Base-by-base conservation (phyloP, 306 rosid species). In the Sphenostylis stenocarpa region DNA sequence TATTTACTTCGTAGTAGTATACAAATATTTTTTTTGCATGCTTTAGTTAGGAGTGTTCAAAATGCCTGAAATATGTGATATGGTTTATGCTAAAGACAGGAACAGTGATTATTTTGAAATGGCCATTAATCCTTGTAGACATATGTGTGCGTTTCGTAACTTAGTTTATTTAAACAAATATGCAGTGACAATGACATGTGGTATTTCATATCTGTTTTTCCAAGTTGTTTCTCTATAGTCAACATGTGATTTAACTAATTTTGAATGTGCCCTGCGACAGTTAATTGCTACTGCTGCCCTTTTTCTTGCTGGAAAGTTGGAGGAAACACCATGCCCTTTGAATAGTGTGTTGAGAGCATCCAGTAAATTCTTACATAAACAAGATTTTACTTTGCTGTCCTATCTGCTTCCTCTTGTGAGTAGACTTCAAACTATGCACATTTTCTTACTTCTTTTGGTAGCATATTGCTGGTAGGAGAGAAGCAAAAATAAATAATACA, bases 281-380 rank as follows among this genome's bases (percentile, higher is more conserved):
- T 77, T 91, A 87, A 87, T 91, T 82, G 87, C 94, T 44, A 87
- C 92, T 48, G 86, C 92, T 61, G 80, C 90, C n/a, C 88, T 91
- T 63, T 91, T 91, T 83, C 94, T 91, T 81, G 88, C 92, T 69
- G 84, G 90, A 70, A 91, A 91, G 84, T 91, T 86, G 0, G 97
- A 91, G 90, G 97, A 91, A 80, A 85, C 97, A 48, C 84, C 85
- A 0, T 77, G 94, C 8, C 91, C 97, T 65, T 78, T 91, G 84
- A 89, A 91, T 76, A 83, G 78, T 3, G 86, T 91, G 19, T 75
- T 91, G 78, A 80, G 86, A 83, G 90, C 80, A 31, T 83, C 92
- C 26, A 79, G 86, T 73, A 90, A 91, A 80, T 83, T 86, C 84
- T 77, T 85, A 56, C 86, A 89, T 72, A 88, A 80, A 80, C 90